Evolutionary conservation across 2,329 filamentous ascomycete species (phyloP), one percentile per base, ranked within the genome.

Genomic region (Camptophora hylomeconis): DNA sequence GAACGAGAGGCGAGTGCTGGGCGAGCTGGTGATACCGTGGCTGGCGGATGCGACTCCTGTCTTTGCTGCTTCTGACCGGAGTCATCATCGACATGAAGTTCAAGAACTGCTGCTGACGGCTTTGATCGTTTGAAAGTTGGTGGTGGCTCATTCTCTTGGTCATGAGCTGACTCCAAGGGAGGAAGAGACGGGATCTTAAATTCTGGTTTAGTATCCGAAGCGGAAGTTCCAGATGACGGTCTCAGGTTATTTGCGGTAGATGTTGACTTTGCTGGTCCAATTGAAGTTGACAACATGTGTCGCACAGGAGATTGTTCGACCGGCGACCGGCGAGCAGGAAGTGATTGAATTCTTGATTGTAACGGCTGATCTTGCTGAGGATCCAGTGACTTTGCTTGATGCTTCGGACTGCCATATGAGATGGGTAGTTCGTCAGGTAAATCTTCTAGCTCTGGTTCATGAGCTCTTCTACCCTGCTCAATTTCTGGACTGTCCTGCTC

Each of bases 61-160:
- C 50, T 33, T 50, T 54, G 32, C 5, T 23, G 21, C 13, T 54
- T 62, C 26, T 66, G 54, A 10, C 56, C 50, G 9, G 13, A 2
- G 7, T 40, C 31, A 20, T 59, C 20, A 66, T 54, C 38, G 67
- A 73, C 17, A 65, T 63, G 2, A 58, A 61, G 45, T 69, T 77
- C 71, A 11, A 69, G 46, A 17, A 72, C 60, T 31, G 68, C 63
- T 7, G 60, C 59, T 7, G 67, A 58, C 2, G 69, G 59, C 45
- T 75, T 79, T 21, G 65, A 53, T 45, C 55, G 68, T 49, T 69
- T 77, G 52, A 81, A 77, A 0, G 72, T 77, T 15, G 76, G 69
- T 3, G 75, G 75, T 3, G 71, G 66, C 36, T 89, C 73, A 48
- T 94, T 94, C 52, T 94, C 86, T 50, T 93, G 83, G 44, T 92